phyloP scores from a whole-genome alignment of 192 early-diverging fungal genomes.

The Backusella macrospora region DNA sequence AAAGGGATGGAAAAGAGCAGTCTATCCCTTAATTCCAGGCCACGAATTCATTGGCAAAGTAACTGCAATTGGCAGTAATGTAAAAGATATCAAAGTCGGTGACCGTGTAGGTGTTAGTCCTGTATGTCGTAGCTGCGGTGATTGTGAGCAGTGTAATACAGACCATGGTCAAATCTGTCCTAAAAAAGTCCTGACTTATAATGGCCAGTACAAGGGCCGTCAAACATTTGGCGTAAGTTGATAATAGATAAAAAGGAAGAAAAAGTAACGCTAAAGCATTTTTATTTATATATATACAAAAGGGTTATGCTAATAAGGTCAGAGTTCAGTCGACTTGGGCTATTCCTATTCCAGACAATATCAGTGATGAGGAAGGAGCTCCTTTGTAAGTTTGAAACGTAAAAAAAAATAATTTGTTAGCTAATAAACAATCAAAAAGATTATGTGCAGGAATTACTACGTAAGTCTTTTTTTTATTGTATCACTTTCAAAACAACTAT shows the following conservation, averaged over 20 bases:
- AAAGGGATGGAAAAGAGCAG: slow-evolving; percentile 37
- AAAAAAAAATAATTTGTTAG: background rate
- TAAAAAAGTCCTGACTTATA: slow-evolving; percentile 57
- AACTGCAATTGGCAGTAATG: slow-evolving; percentile 39
- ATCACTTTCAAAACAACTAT: background rate
- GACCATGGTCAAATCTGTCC: slow-evolving; percentile 41
- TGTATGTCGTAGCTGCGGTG: slow-evolving; percentile 29
- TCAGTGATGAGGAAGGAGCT: slow-evolving; percentile 58
- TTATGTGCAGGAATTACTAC: slow-evolving; percentile 84
- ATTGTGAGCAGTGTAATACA: slow-evolving; percentile 40
- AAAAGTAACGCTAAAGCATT: background rate
- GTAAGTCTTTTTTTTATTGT: background rate
- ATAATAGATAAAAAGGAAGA: background rate
- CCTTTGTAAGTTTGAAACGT: slow-evolving; percentile 54
- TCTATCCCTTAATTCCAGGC: slow-evolving; percentile 50
- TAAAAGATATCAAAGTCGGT: slow-evolving; percentile 40
- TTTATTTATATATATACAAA: background rate
- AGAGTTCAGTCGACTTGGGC: slow-evolving; percentile 60
- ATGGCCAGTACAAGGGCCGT: slow-evolving; percentile 54
- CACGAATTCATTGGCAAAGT: slow-evolving; percentile 61
- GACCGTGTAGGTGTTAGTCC: slow-evolving; percentile 53
- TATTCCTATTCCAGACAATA: slow-evolving; percentile 61
- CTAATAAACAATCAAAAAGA: background rate
- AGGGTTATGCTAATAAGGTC: slow-evolving; percentile 63
- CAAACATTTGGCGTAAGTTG: slow-evolving; percentile 47